Base-by-base conservation (phyloP, 306 rosid species). In the Trifolium dubium region DNA sequence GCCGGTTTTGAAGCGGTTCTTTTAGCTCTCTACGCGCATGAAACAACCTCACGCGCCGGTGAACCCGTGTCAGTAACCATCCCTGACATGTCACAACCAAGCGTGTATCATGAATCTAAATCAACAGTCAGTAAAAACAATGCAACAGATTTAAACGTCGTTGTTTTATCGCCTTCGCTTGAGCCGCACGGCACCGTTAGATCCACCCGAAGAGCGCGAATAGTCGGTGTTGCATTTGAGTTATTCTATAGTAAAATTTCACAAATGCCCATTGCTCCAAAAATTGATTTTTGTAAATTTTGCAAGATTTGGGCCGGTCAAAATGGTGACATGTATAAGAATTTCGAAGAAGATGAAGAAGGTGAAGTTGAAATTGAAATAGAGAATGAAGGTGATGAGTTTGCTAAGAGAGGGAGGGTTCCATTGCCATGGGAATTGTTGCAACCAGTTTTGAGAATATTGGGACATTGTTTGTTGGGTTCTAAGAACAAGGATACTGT, bases 1-100 rank as follows among this genome's bases (percentile, higher is more conserved):
- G 89, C 92, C 4, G 92, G 96, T 0, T 93, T 93, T 67, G 98
- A 93, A 31, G 96, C 98, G 0, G 76, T 91, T 3, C 89, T 93
- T 61, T 35, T 93, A 3, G 87, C 96, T 62, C 72, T 93, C 64
- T 93, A 91, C 62, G 88, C 91, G 2, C 82, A 84, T 71, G 96
- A 93, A 55, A 88, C 96, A 10, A 72, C 73, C 65, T 73, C 90
- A 8, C 93, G 96, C 18, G 79, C 69, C 0, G 85, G 89, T 47
- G 85, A 89, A 3, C 66, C 96, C 2, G 37, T 89, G 4, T 74
- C 92, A 29, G 76, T 88, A 53, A 86, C 75, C 3, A 37, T 91
- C 66, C 97, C 97, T 0, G 96, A 91, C 65, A 6, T 91, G n/a
- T 39, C 88, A 0, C 86, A 88, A 19, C 85, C 94, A 0, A 89